Conservation (phyloP, 345 rosid species). For the Limnanthes douglasii region DNA sequence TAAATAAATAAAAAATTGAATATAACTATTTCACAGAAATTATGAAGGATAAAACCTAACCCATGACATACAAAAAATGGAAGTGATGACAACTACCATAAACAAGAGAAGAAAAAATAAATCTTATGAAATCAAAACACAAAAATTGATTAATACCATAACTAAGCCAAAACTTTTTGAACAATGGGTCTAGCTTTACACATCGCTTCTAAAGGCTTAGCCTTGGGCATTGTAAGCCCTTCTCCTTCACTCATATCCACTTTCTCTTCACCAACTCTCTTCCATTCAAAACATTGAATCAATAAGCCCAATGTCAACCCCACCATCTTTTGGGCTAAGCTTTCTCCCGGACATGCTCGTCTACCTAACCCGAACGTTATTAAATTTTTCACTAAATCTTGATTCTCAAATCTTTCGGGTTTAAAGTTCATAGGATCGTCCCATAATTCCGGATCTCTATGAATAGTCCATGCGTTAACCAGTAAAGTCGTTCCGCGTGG, state of each 20-base stretch:
- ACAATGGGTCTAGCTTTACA: constrained; percentile 22
- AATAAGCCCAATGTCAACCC: constrained; percentile 20
- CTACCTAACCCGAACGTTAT: constrained; percentile 31
- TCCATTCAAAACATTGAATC: constrained; percentile 38
- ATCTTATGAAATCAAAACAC: too few relatives aligned
- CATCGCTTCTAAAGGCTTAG: constrained; percentile 15
- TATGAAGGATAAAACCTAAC: too few relatives aligned
- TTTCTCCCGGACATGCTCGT: constrained; percentile 28
- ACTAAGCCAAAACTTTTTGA: constrained; percentile 8
- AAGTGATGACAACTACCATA: too few relatives aligned
- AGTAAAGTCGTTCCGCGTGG: constrained; percentile 27
- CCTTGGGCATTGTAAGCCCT: constrained; percentile 25
- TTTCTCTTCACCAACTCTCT: constrained; percentile 13
- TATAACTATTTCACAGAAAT: too few relatives aligned
- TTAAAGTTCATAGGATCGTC: constrained; percentile 23
- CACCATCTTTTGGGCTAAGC: constrained; percentile 21
- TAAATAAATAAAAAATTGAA: too few relatives aligned
- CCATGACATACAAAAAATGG: too few relatives aligned
- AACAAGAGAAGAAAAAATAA: too few relatives aligned
- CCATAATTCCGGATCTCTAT: constrained; percentile 33
- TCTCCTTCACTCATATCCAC: constrained; percentile 27
- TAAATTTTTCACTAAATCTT: constrained; percentile 15
- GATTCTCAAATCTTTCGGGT: constrained; percentile 37
- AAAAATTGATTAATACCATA: too few relatives aligned
- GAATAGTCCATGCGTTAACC: constrained; percentile 46